Evolutionary conservation across 2,329 filamentous ascomycete species (phyloP).

Genomic region (Fusarium redolens): DNA sequence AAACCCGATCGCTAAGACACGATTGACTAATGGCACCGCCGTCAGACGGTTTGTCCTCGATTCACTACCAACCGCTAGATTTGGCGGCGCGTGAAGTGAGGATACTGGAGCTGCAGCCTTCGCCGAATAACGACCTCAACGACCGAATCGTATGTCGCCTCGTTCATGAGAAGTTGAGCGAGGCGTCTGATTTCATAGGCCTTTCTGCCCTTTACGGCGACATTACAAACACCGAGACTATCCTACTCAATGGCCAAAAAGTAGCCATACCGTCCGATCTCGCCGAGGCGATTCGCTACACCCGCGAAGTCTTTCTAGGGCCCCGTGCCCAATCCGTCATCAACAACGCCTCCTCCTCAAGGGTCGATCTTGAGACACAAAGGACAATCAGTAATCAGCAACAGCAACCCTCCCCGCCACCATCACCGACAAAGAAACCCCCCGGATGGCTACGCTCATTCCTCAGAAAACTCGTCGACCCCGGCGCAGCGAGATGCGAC

Average conservation of each 20-base stretch:
- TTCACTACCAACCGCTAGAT: slow-evolving; percentile 37
- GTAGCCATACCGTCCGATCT: slow-evolving; percentile 31
- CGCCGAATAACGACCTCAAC: slow-evolving; percentile 32
- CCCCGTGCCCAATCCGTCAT: slow-evolving; percentile 14
- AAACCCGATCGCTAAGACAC: background rate
- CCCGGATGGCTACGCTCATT: slow-evolving; percentile 39
- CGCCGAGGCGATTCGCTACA: slow-evolving; percentile 36
- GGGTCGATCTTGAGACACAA: slow-evolving; percentile 21
- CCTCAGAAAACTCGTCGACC: slow-evolving; percentile 29
- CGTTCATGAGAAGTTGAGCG: slow-evolving; percentile 29
- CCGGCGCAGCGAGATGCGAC: background rate
- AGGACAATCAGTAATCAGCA: background rate
- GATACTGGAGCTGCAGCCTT: slow-evolving; percentile 37
- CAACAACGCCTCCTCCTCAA: slow-evolving; percentile 14
- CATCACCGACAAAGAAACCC: slow-evolving; percentile 29
- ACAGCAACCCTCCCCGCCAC: slow-evolving; percentile 14
- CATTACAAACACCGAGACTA: slow-evolving; percentile 32
- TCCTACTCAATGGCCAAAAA: slow-evolving; percentile 25
- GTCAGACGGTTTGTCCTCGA: slow-evolving; percentile 33
- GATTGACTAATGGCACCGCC: slow-evolving; percentile 27
- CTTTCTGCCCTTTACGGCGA: slow-evolving; percentile 40
- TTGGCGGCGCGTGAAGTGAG: slow-evolving; percentile 26
- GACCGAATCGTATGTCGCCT: slow-evolving; percentile 37
- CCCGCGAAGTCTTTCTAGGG: slow-evolving; percentile 38
- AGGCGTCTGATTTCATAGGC: slow-evolving; percentile 39